phyloP scores from a whole-genome alignment of 805 yeast species.

The Barnettozyma sucrosica region DNA sequence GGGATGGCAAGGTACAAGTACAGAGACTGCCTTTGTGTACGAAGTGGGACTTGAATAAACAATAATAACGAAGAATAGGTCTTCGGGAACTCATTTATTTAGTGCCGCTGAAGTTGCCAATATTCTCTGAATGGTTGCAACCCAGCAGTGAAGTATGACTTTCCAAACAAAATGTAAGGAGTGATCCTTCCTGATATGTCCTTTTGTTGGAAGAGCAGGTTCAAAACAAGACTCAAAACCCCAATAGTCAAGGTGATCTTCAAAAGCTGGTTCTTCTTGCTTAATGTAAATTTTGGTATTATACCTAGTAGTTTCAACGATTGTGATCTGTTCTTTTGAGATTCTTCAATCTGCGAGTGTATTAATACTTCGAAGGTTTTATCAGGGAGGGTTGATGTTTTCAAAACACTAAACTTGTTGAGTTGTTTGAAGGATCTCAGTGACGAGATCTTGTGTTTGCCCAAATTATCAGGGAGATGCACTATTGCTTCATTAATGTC shows the following conservation, averaged over 20 bases:
- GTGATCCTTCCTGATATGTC: neutral
- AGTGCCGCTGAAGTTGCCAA: neutral
- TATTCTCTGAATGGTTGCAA: slow-evolving; percentile 7
- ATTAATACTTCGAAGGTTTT: neutral
- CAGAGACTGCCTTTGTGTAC: slow-evolving; percentile 77
- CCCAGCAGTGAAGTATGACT: neutral
- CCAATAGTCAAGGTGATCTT: slow-evolving; percentile 14
- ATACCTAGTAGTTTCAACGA: neutral
- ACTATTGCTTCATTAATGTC: slow-evolving; percentile 27
- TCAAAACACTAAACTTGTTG: slow-evolving; percentile 26
- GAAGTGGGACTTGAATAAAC: slow-evolving; percentile 52
- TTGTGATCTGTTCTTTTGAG: neutral
- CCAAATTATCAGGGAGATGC: slow-evolving; percentile 11
- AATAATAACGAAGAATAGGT: neutral
- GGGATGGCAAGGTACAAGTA: slow-evolving; percentile 86
- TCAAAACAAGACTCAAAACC: slow-evolving; percentile 9
- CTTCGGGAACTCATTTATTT: neutral
- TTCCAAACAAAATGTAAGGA: neutral
- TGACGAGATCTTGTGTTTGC: slow-evolving; percentile 2
- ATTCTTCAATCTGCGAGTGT: slow-evolving; percentile 2
- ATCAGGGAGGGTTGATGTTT: slow-evolving; percentile 14
- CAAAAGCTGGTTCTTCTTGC: slow-evolving; percentile 6
- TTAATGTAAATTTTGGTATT: neutral
- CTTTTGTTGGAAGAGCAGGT: slow-evolving; percentile 4
- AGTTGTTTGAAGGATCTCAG: slow-evolving; percentile 12